phyloP scores from a whole-genome alignment of 2,329 filamentous ascomycete genomes.

The Penicillium sp. region DNA sequence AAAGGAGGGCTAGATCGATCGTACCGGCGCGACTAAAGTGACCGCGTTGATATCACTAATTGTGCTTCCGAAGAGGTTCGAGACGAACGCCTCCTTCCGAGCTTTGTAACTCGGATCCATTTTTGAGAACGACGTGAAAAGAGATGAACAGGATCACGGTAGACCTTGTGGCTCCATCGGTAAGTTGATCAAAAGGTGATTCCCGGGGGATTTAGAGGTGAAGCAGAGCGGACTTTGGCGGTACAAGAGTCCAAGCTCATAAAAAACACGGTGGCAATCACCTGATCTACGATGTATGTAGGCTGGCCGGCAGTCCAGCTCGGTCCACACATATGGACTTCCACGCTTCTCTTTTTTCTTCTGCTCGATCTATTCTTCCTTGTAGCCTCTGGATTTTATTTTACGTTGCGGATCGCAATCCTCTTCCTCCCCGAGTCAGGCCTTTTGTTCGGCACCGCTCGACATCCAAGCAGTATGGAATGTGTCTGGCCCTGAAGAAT shows the following conservation, averaged over 20 bases:
- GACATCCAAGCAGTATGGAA: neutral
- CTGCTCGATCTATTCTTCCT: too few species aligned
- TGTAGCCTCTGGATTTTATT: too few species aligned
- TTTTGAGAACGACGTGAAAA: neutral
- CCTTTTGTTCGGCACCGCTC: neutral
- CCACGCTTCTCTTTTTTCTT: too few species aligned
- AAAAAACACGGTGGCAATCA: constrained; percentile 17
- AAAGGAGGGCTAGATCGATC: constrained; percentile 33
- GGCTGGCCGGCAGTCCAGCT: too few species aligned
- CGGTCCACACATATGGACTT: too few species aligned
- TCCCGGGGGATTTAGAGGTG: neutral
- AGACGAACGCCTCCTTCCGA: constrained; percentile 94
- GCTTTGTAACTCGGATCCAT: constrained; percentile 74
- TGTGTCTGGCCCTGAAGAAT: constrained; percentile 1
- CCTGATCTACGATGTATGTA: constrained; percentile 8
- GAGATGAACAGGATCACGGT: neutral
- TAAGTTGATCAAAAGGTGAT: constrained; percentile 1
- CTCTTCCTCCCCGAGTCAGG: neutral
- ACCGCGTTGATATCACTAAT: constrained; percentile 87
- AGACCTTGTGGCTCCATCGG: neutral
- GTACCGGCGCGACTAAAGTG: constrained; percentile 81
- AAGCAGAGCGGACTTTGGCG: neutral
- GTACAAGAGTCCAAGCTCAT: neutral
- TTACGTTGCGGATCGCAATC: neutral
- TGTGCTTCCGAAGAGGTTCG: constrained; percentile 80